phyloP scores from a whole-genome alignment of 176 grass and related monocot genomes.

The Oropetium thomaeum region DNA sequence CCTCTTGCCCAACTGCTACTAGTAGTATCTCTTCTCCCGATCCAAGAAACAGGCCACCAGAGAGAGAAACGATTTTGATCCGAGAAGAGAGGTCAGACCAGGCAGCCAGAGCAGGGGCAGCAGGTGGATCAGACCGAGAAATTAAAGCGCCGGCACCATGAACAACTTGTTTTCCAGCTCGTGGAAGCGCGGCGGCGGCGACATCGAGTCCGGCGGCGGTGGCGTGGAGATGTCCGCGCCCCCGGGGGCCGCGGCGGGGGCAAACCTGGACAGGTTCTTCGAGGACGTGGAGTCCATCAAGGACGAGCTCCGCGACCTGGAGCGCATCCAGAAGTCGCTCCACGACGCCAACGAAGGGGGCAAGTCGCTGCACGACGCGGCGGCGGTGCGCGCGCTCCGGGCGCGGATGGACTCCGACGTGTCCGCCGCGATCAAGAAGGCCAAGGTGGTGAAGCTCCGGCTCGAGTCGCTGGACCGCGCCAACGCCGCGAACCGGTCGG shows the following conservation, averaged over 20 bases:
- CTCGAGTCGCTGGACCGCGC: slow-evolving; percentile 93
- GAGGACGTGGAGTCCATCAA: slow-evolving; percentile 92
- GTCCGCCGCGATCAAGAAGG: slow-evolving; percentile 70
- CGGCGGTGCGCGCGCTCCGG: slow-evolving; percentile 63
- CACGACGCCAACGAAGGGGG: slow-evolving; percentile 71
- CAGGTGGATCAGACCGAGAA: no score
- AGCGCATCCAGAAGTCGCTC: slow-evolving; percentile 63
- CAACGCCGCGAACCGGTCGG: slow-evolving; percentile 82
- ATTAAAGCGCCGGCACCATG: slow-evolving; percentile 27
- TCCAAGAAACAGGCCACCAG: slow-evolving; percentile 27
- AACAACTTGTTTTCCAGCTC: slow-evolving; percentile 81
- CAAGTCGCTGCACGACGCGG: slow-evolving; percentile 84
- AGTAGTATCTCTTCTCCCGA: slow-evolving; percentile 2
- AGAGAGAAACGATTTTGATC: neutral
- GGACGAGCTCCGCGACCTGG: slow-evolving; percentile 85
- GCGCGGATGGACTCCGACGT: slow-evolving; percentile 77
- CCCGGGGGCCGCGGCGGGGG: slow-evolving; percentile 35
- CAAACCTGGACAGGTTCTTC: slow-evolving; percentile 82
- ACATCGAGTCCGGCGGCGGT: slow-evolving; percentile 44
- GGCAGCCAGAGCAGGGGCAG: neutral
- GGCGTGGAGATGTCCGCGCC: slow-evolving; percentile 62
- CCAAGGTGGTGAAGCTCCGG: slow-evolving; percentile 79
- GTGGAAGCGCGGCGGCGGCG: slow-evolving; percentile 45
- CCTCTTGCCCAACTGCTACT: neutral
- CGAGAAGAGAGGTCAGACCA: neutral